Evolutionary conservation across 257 asterid species (phyloP), one percentile per base, ranked within the genome.

Genomic region (Penstemon davidsonii): DNA sequence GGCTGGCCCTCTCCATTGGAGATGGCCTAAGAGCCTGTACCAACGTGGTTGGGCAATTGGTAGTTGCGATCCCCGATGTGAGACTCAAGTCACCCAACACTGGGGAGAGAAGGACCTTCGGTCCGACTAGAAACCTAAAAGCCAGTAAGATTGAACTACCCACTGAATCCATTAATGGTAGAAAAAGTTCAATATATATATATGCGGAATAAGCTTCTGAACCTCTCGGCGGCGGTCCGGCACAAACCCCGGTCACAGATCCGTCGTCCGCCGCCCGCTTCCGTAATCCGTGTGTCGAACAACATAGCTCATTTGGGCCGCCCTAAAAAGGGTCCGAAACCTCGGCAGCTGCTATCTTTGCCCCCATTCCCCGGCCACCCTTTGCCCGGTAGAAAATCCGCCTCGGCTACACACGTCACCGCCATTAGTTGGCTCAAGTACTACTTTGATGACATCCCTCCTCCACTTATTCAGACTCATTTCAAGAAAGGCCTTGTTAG

Each of bases 391-490:
- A 81, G 85, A 73, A 84, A 79, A 71, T 77, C 88, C 4, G 70
- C 73, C 33, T 60, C 81, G 8, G 79, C 75, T 37, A 61, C 55
- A 33, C 86, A 74, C 62, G 94, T 90, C 57, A 88, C 99, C 33
- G 97, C 96, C 58, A 80, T 93, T 73, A 90, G 89, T 80, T 93
- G 99, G 99, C 91, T 90, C 73, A 90, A 91, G 74, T 93, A 93
- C 79, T 93, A 88, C 86, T 88, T 93, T 39, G 83, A 82, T 15
- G 99, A 87, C 47, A 76, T 82, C 45, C 84, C 82, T 68, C 92
- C 88, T 45, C 80, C 82, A 13, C 75, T 71, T 68, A 83, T 87
- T 71, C 96, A 86, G 69, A 69, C 83, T 53, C 96, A 86, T 79
- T 93, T 93, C 76, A 85, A 81, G 67, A 84, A 88, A 76, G 90